These are phyloP conservation scores for Scheffersomyces illinoinensis DNA, from an alignment of 1,139 yeast species.

Conservation along the genomic window DNA sequence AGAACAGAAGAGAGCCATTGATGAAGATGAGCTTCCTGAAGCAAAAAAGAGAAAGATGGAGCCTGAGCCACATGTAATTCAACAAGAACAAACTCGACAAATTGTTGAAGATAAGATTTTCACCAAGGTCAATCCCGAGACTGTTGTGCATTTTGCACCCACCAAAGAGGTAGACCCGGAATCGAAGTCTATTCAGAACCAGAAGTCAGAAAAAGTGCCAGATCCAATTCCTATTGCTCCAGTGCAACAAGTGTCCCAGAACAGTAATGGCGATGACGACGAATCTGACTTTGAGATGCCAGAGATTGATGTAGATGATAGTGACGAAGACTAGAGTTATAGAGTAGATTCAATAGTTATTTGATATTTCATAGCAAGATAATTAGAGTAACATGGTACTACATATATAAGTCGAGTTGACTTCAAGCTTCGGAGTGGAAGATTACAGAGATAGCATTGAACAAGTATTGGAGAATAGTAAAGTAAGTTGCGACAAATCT, in stretches of 20 bases:
- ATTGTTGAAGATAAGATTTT: constrained; percentile 12
- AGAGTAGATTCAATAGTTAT: background rate
- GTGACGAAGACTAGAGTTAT: constrained; percentile 19
- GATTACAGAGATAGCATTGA: too few relatives aligned
- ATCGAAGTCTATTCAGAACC: background rate
- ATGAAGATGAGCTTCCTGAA: constrained; percentile 5
- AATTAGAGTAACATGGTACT: background rate
- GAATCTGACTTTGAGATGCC: constrained; percentile 63
- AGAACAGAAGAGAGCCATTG: constrained; percentile 1
- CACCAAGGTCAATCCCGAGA: constrained; percentile 5
- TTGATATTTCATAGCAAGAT: background rate
- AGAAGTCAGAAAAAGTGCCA: background rate
- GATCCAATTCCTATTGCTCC: background rate
- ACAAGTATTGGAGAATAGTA: too few relatives aligned
- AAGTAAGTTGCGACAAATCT: background rate
- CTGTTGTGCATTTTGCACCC: constrained; percentile 9
- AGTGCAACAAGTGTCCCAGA: constrained; percentile 2
- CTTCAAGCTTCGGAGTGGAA: background rate
- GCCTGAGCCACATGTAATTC: background rate
- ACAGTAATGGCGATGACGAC: constrained; percentile 28
- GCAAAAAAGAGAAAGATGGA: background rate
- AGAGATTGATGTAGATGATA: constrained; percentile 44
- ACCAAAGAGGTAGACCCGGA: background rate
- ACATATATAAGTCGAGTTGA: background rate
- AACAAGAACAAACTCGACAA: background rate